Base-by-base conservation (phyloP, 805 yeast genomes). In the Phaffomyces thermotolerans region DNA sequence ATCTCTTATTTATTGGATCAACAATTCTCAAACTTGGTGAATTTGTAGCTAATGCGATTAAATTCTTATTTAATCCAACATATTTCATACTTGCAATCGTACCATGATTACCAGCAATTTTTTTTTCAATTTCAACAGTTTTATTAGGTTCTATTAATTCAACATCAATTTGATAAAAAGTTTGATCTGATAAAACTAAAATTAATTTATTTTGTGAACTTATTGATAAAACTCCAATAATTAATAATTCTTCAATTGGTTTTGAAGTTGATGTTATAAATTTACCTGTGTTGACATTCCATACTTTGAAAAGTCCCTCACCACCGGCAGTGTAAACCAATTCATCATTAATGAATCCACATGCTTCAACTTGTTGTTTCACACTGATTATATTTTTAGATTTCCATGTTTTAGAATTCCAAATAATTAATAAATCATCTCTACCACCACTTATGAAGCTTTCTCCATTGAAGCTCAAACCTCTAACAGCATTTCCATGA, bases 31-130 rank as follows among this genome's bases (percentile, higher is more conserved):
- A 66, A 1, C 91, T 80, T 12, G 96, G 95, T 1, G 98, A 86
- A 63, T 93, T 93, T 4, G 98, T 91, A 2, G 98, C 97, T 51
- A 93, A 62, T 5, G 95, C 98, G 37, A 91, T 61, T 32, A 71
- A 65, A 37, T 71, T 60, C 27, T 67, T 59, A 13, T 62, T 48
- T 8, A 87, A 86, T 0, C 93, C 93, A 29, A 81, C 82, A 56
- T 79, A 83, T 52, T 79, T 76, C 67, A 89, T 73, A 59, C 91
- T 98, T 3, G 96, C 95, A 54, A 93, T 81, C 23, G 93, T 91
- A 45, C 97, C 98, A 64, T 91, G 96, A 62, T 89, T 89, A 52
- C 97, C 97, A 1, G 96, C 93, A 52, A 89, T 71, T 35, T 78
- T 72, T 43, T 79, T 69, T 8, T 62, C 54, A 2, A 75, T 58